phyloP scores from a whole-genome alignment of 805 yeast species.

The Kluyveromyces starmeri region DNA sequence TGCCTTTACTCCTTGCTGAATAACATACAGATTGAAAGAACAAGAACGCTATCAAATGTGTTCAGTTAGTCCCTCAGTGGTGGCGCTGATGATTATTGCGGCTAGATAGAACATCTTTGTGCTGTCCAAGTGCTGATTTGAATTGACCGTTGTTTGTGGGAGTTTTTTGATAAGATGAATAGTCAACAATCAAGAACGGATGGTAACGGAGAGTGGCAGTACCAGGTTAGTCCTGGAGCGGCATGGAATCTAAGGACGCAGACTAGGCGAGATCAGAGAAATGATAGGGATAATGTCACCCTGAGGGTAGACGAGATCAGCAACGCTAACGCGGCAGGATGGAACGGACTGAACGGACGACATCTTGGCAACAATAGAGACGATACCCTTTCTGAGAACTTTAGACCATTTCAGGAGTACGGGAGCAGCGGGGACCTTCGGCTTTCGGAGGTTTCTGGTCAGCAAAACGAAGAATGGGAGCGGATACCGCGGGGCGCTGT shows the following conservation, averaged over 20 bases:
- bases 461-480: too few relatives aligned
- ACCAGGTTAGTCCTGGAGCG: constrained; percentile 5
- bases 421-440: too few relatives aligned
- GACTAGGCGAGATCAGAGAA: constrained; percentile 1
- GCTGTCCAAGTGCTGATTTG: too few relatives aligned
- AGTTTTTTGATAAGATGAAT: neutral
- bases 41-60: too few relatives aligned
- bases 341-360: neutral
- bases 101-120: too few relatives aligned
- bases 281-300: neutral
- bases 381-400: constrained; percentile 4
- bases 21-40: neutral
- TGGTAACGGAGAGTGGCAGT: constrained; percentile 3
- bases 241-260: constrained; percentile 6
- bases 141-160: too few relatives aligned
- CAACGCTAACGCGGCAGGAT: neutral
- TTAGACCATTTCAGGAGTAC: constrained; percentile 8
- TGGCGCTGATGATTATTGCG: too few relatives aligned
- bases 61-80: too few relatives aligned
- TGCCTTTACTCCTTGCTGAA: constrained; percentile 1
- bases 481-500: too few relatives aligned
- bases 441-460: too few relatives aligned
- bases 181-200: neutral
- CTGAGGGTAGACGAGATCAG: neutral
- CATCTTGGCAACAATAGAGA: neutral